Evolutionary conservation across 805 yeast genomes (phyloP).

Genomic region (Starmerella apis): DNA sequence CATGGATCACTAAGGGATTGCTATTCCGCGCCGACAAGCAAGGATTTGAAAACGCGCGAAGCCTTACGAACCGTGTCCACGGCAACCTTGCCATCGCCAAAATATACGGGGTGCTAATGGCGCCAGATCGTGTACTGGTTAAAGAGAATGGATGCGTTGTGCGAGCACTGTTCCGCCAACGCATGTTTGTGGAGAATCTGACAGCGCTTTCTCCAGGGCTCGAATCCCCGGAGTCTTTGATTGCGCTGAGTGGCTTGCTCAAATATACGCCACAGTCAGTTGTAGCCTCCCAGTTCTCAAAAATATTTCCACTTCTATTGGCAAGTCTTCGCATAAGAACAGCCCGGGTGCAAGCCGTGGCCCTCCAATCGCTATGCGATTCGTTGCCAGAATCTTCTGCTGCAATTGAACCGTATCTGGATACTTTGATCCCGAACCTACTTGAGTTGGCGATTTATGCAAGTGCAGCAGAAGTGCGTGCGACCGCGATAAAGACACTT

Average conservation of each 20-base stretch:
- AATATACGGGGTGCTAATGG: slow-evolving; percentile 52
- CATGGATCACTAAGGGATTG: slow-evolving; percentile 69
- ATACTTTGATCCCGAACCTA: slow-evolving; percentile 1
- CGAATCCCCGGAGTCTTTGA: slow-evolving; percentile 38
- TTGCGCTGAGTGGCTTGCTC: slow-evolving; percentile 57
- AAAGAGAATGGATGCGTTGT: slow-evolving; percentile 49
- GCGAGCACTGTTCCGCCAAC: slow-evolving; percentile 68
- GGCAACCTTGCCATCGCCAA: slow-evolving; percentile 39
- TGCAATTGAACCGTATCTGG: slow-evolving; percentile 4
- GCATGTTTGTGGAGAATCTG: slow-evolving; percentile 52
- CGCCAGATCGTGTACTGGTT: slow-evolving; percentile 54
- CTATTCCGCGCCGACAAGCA: slow-evolving; percentile 45
- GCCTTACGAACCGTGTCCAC: slow-evolving; percentile 33
- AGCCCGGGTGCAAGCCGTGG: slow-evolving; percentile 10
- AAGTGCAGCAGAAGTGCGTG: background rate
- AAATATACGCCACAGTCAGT: slow-evolving; percentile 54
- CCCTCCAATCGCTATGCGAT: slow-evolving; percentile 4
- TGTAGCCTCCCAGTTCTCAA: slow-evolving; percentile 51
- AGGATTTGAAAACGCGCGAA: slow-evolving; percentile 32
- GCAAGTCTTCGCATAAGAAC: slow-evolving; percentile 47
- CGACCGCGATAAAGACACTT: slow-evolving; percentile 9
- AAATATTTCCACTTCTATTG: slow-evolving; percentile 60
- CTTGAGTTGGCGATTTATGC: slow-evolving; percentile 4
- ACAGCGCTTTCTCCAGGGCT: slow-evolving; percentile 45
- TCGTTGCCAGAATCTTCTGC: slow-evolving; percentile 13